phyloP scores from a whole-genome alignment of 768 basidiomycete species.

The Trametes meyenii region DNA sequence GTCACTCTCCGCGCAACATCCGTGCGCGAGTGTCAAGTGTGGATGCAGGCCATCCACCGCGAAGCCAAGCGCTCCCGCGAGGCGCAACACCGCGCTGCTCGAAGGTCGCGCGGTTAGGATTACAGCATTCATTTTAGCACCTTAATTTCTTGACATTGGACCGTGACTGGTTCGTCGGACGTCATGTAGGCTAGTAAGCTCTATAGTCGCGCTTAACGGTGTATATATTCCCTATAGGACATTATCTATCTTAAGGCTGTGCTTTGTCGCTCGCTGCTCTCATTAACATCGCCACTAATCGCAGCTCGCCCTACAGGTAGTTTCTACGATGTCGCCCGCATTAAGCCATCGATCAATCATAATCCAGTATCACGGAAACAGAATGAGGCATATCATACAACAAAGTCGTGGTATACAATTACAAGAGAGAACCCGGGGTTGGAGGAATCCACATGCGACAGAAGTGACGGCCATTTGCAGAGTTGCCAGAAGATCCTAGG shows the following conservation, averaged over 20 bases:
- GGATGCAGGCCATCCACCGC: slow-evolving; percentile 48
- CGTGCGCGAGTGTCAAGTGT: slow-evolving; percentile 58
- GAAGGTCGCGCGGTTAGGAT: slow-evolving; percentile 10
- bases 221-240: background rate
- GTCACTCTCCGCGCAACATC: slow-evolving; percentile 44
- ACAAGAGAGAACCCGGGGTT: too few relatives aligned
- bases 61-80: slow-evolving; percentile 48
- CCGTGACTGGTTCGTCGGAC: background rate
- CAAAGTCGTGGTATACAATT: too few relatives aligned
- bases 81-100: slow-evolving; percentile 45
- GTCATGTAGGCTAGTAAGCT: background rate
- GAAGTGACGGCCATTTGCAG: too few relatives aligned
- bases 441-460: too few relatives aligned
- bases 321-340: too few relatives aligned
- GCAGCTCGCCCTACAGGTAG: too few relatives aligned
- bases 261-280: too few relatives aligned
- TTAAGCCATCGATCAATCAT: too few relatives aligned
- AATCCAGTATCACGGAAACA: too few relatives aligned
- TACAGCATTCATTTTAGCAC: too few relatives aligned
- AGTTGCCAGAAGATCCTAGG: background rate
- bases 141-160: background rate
- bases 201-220: background rate
- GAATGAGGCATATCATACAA: too few relatives aligned
- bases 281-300: too few relatives aligned
- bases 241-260: background rate